Base-by-base conservation (phyloP, 2,329 filamentous ascomycete species). In the Aspergillus sp. region DNA sequence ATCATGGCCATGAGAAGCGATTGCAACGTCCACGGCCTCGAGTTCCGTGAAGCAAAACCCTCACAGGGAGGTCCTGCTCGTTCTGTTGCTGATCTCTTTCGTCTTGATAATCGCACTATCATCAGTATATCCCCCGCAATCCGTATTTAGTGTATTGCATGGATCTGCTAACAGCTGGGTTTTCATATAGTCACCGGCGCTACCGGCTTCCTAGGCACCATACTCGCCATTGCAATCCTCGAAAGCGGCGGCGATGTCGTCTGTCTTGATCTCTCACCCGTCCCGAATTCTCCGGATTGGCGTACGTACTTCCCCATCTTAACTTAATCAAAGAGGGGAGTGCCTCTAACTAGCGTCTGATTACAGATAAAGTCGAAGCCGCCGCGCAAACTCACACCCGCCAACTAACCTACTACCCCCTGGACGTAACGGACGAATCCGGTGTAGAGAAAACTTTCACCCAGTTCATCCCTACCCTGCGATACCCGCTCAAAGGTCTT, bases 161-260 rank as follows among this genome's bases (percentile, higher is more conserved):
- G 11, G 11, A 15, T 13, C 19, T 21, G 13, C 41, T 44, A 44
- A 44, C 2, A 11, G 10, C 17, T 5, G 8, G 6, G 10, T 1
- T 11, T 11, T 0, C 11, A 44, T 8, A 8, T 19, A 67, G 67
- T 72, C 15, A 73, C 70, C 8, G 72, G 72, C 8, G 66, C 41
- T 3, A 58, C 51, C 10, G 71, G 70, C 2, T 67, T 63, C 44
- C 54, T 73, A 5, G 71, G 70, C 0, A 55, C 63, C 2, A 60
- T 57, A 8, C 54, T 69, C 2, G 64, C 68, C 2, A 53, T 30
- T 2, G 59, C 69, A 1, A 64, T 76, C 1, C 55, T 76, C 7
- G 72, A 75, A 60, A 68, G 62, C 15, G 73, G 73, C n/a, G 74
- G 68, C 8, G 73, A 76, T 51, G 70, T 75, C 1, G 64, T 75